Evolutionary conservation across 345 rosid species (phyloP).

Genomic region (Gossypium herbaceum): DNA sequence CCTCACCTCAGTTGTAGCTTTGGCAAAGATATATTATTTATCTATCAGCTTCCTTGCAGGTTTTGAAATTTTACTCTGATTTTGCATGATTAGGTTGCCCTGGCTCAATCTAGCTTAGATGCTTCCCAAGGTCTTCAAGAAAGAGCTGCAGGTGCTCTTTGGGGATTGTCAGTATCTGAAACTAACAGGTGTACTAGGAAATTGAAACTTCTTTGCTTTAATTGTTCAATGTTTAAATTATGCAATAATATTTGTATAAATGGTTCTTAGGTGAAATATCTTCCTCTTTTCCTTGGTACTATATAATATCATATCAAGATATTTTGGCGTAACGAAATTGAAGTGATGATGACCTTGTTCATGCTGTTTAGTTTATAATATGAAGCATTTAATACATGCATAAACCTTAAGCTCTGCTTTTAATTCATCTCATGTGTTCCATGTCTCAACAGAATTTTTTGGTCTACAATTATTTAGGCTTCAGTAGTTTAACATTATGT

Average conservation of each 20-base stretch:
- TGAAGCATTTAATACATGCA: not conserved
- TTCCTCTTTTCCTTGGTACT: not conserved
- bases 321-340: not conserved
- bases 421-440: not conserved
- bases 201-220: not conserved
- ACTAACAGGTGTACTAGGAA: constrained; percentile 56
- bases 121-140: constrained; percentile 95
- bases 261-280: not conserved
- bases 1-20: not conserved
- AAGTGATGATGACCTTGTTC: not conserved
- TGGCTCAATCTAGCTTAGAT: constrained; percentile 79
- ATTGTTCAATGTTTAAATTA: not conserved
- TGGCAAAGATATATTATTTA: constrained; percentile 3
- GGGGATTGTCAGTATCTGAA: constrained; percentile 97
- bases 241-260: not conserved
- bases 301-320: not conserved
- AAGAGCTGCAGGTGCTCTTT: constrained; percentile 96
- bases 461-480: not conserved
- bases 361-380: no score
- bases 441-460: not conserved
- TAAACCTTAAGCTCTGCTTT: not conserved
- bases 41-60: constrained; percentile 14
- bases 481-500: not conserved
- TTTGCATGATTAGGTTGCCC: constrained; percentile 53
- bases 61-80: constrained; percentile 10